phyloP scores from a whole-genome alignment of 345 rosid genomes.

The Chamaenerion angustifolium region DNA sequence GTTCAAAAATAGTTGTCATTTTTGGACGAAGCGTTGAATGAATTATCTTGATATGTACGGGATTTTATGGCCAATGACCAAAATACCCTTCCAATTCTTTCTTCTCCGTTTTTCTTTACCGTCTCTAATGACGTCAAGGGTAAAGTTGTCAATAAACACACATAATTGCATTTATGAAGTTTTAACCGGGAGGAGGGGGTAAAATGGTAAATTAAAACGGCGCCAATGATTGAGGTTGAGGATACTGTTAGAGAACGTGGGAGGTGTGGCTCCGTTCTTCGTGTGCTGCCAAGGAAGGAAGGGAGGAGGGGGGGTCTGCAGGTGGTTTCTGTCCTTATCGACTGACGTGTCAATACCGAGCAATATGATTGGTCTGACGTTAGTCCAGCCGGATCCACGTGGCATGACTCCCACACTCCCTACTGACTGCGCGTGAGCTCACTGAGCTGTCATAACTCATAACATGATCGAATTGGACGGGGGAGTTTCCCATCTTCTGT shows the following conservation, averaged over 20 bases:
- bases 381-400: conserved; percentile 4
- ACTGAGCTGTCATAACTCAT: conserved; percentile 62
- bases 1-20: no score
- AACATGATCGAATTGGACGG: no score
- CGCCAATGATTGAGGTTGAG: conserved; percentile 12
- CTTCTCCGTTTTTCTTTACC: no score
- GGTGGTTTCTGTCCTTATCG: conserved; percentile 8
- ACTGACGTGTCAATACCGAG: conserved; percentile 35
- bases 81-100: no score
- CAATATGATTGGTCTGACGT: conserved; percentile 51
- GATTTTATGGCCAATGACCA: no score
- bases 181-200: no score
- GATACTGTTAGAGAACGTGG: conserved; percentile 8
- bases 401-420: conserved; percentile 10
- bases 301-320: background rate
- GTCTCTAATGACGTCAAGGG: no score
- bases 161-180: no score
- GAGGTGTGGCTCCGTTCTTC: no score
- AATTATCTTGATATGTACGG: background rate
- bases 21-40: conserved; percentile 5
- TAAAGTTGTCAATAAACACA: no score
- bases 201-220: no score
- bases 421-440: conserved; percentile 18
- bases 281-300: no score
- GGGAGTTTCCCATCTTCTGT: conserved; percentile 6